Evolutionary conservation across 2,329 filamentous ascomycete genomes (phyloP), one percentile per base, ranked within the genome.

Genomic region (Fusarium aywerte): DNA sequence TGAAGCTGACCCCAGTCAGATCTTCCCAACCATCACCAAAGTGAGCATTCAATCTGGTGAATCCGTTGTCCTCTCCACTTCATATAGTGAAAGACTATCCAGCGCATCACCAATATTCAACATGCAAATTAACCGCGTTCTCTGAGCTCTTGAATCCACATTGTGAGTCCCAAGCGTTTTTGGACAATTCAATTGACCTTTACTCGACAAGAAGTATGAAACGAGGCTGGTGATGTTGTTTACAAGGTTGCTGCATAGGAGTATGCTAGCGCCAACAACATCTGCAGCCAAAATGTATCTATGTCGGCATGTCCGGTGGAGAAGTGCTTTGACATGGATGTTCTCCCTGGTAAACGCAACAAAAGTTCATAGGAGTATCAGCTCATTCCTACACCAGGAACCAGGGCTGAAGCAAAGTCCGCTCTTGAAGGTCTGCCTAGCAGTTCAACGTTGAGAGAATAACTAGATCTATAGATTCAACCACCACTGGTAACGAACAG

Each of bases 251-350:
- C 48, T 40, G 47, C 21, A 27, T 20, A 39, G 15, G 16, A 45
- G 44, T 10, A 21, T 35, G 20, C 36, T 61, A 61, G 65, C 54
- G 59, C 65, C 64, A 67, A 67, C 64, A 67, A 39, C 42, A 68
- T 68, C 53, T 68, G 44, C 45, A 55, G 29, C 39, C 20, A 27
- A 15, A 25, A 32, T 23, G 20, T 27, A 21, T 35, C 25, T 32
- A 25, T 39, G 25, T 18, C 15, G 21, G 21, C 25, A 49, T 38
- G 32, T 20, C 27, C 50, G 25, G 23, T 33, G 27, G 11, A 23
- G 11, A 15, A 33, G 6, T 16, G 38, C 20, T 40, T 51, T 23
- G 40, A 61, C 40, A 38, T 21, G 18, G 39, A 27, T 21, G 12
- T 15, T 13, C 18, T 9, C 35, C n/a, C 25, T 44, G 12, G 31